Evolutionary conservation across 2,329 filamentous ascomycete genomes (phyloP), one percentile per base, ranked within the genome.

Genomic region (Aspergillus phoenicis): DNA sequence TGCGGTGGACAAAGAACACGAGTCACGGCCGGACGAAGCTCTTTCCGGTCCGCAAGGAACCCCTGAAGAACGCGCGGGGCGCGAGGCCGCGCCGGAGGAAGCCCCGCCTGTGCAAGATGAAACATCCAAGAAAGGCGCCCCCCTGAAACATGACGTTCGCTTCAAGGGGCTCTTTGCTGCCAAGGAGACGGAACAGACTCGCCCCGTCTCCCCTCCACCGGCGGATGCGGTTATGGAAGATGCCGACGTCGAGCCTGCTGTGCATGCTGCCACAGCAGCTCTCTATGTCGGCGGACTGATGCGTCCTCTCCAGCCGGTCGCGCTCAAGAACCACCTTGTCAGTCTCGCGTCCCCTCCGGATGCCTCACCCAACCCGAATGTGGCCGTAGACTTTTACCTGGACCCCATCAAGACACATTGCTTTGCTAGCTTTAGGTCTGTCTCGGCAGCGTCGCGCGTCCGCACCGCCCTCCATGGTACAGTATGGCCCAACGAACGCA

Each of bases 221-320:
- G 71, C 57, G 52, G 71, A 71, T 47, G 58, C 70, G 22, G 65
- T 62, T 5, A 72, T 72, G 65, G 71, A 69, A 49, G 78, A 80
- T 62, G 74, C 68, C 15, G 74, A 78, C 45, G 76, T 84, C 15
- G 72, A 78, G 26, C 87, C 89, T 6, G 84, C 91, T 0, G 77
- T 88, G 38, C 91, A 95, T 74, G 84, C 86, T 22, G 87, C 89
- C 5, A 94, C 93, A 3, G 78, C 86, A 33, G 89, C 91, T 15
- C 81, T 98, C 51, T 98, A 97, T 78, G 95, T 98, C 68, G 89
- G 89, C 74, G 89, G 97, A 70, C 86, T 98, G 58, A 93, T 96
- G 87, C 89, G 94, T 51, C 93, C 95, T 8, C 82, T 98, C 22
- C 89, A 91, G 61, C 84, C 87, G 0, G 79, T 82, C 26, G 81